Evolutionary conservation across 768 basidiomycete genomes (phyloP).

Genomic region (Lactifluus hygrophoroides): DNA sequence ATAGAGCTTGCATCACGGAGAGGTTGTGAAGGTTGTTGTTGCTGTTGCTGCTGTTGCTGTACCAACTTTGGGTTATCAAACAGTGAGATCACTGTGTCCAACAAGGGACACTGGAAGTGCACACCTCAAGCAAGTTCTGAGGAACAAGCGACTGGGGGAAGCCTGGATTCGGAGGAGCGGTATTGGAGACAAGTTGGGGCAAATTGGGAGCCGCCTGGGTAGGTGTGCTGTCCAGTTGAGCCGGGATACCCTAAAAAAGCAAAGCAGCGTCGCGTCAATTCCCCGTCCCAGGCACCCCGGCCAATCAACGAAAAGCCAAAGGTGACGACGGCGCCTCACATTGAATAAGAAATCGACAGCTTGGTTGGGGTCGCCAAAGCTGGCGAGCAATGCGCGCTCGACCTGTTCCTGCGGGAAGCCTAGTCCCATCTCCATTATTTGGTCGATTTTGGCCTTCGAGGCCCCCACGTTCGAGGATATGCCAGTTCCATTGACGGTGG

Average conservation of each 20-base stretch:
- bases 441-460: slow-evolving; percentile 65
- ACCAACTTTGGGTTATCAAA: slow-evolving; percentile 40
- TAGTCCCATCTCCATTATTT: slow-evolving; percentile 76
- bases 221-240: slow-evolving; percentile 46
- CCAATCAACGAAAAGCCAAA: background rate
- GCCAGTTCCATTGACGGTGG: slow-evolving; percentile 34
- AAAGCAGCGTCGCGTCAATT: slow-evolving; percentile 12
- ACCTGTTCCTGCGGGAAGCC: slow-evolving; percentile 86
- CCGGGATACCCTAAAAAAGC: slow-evolving; percentile 66
- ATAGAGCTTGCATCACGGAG: slow-evolving; percentile 2
- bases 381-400: slow-evolving; percentile 75
- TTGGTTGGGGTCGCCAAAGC: slow-evolving; percentile 92
- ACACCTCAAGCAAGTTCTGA: slow-evolving; percentile 81
- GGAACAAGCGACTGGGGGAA: slow-evolving; percentile 36
- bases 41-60: slow-evolving; percentile 55
- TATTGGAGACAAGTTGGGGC: slow-evolving; percentile 23
- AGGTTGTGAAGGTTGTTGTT: slow-evolving; percentile 25
- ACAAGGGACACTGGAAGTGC: slow-evolving; percentile 13
- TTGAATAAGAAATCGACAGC: slow-evolving; percentile 95
- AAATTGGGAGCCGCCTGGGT: slow-evolving; percentile 29
- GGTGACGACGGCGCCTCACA: slow-evolving; percentile 39
- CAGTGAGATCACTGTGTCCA: background rate
- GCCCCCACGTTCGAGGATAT: slow-evolving; percentile 71
- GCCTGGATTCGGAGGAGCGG: slow-evolving; percentile 28
- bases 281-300: background rate